Evolutionary conservation across 1,284 basidiomycete genomes (phyloP), one percentile per base, ranked within the genome.

Genomic region (Trichosporon faecale): DNA sequence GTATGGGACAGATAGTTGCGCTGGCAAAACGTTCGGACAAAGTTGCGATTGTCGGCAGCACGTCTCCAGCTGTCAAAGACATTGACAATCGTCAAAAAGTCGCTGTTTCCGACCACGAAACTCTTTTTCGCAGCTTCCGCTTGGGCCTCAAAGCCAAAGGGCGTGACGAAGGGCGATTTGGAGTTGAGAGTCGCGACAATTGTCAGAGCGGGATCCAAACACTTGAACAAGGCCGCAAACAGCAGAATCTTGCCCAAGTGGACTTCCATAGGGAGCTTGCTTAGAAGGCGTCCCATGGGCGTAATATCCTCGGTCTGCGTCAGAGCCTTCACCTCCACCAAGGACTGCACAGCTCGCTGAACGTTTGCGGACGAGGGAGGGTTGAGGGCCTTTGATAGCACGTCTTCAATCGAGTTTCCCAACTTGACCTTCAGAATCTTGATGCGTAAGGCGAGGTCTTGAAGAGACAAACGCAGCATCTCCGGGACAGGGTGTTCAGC

Each of bases 381-480:
- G 77, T 99, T 96, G 65, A 99, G 85, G 0, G 96, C 95, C 72
- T 88, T 88, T 40, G 90, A 88, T 0, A 99, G 86, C 0, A 95
- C 94, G 71, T 97, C 93, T 80, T 97, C 95, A 69, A 99, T 94
- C 0, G 91, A 90, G 8, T 86, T 85, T 14, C 95, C 96, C 57
- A 98, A 85, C 75, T 92, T 91, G 60, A 97, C 86, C 77, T 93
- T 94, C 89, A 99, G 92, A 72, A 98, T 96, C 85, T 99, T 99
- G 84, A 96, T 98, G 65, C 95, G 91, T 64, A 99, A 86, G 0
- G 95, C 94, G 21, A 99, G 88, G 80, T 98, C 95, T 69, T 96
- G 95, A 31, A 99, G 85, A 73, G 95, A 97, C 3, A 99, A 86
- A 27, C 97, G 89, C 83, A 94, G 90, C 89, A 99, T 99, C 83